Percentiles rank a stretch among this genome's conserved stretches.
Conservation (phyloP, 352 stramenopile species). For the Halophytophthora batemanensis region DNA sequence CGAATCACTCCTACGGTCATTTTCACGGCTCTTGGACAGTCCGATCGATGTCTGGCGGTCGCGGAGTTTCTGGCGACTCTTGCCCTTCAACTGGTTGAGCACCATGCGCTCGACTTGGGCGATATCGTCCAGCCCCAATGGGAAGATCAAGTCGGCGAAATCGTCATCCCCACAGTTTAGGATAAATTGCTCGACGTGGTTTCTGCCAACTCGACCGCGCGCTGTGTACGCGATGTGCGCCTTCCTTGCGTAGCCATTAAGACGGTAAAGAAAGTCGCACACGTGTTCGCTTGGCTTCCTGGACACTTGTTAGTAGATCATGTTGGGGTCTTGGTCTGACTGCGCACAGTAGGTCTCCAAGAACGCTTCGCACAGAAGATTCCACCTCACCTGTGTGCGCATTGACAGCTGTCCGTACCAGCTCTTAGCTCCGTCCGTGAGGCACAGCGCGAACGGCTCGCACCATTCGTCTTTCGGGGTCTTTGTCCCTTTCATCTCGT, state of each 20-base stretch:
- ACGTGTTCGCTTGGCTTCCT: too few relatives aligned
- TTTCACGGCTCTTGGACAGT: background rate
- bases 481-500: slow-evolving; percentile 5
- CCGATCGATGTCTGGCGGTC: background rate
- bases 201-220: too few relatives aligned
- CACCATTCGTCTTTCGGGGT: background rate
- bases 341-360: slow-evolving; percentile 4
- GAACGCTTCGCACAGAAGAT: slow-evolving; percentile 2
- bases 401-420: slow-evolving; percentile 5
- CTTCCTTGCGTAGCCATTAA: too few relatives aligned
- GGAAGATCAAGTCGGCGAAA: background rate
- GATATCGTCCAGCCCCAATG: background rate
- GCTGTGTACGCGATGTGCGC: too few relatives aligned
- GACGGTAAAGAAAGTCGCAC: too few relatives aligned
- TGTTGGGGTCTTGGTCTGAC: background rate
- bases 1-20: background rate
- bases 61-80: slow-evolving; percentile 1
- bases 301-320: background rate
- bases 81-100: background rate
- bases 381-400: background rate
- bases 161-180: background rate
- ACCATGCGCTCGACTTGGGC: background rate
- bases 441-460: slow-evolving; percentile 1
- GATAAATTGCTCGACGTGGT: too few relatives aligned
- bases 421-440: background rate